These are phyloP conservation scores for Penicillium sp. DNA, from an alignment of 2,329 filamentous ascomycete species.

Conservation along the genomic window DNA sequence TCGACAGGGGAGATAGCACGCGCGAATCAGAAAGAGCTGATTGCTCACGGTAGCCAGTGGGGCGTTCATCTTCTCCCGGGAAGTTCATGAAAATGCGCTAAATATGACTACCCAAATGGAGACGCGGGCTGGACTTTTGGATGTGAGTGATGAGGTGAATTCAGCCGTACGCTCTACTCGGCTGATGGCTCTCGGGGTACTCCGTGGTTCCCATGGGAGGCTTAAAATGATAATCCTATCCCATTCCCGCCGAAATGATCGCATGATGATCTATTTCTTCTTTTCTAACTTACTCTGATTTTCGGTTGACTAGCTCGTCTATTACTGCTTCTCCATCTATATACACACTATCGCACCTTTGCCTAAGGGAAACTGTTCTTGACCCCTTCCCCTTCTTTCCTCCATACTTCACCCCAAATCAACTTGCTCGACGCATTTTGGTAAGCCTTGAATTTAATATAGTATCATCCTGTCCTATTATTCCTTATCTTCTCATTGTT, in stretches of 20 bases:
- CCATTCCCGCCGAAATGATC: slow-evolving; percentile 13
- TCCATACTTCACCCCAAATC: not conserved
- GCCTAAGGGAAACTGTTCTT: not conserved
- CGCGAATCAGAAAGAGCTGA: slow-evolving; percentile 13
- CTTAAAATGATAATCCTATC: slow-evolving; percentile 15
- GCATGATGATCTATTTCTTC: slow-evolving; percentile 6
- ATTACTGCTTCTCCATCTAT: not conserved
- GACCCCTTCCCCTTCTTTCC: not conserved
- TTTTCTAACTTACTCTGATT: slow-evolving; percentile 3
- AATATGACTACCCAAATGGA: slow-evolving; percentile 1
- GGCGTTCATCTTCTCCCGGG: slow-evolving; percentile 11
- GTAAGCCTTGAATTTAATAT: not conserved
- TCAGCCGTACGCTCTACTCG: slow-evolving; percentile 12
- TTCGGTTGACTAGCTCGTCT: not conserved
- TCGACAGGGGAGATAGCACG: slow-evolving; percentile 14
- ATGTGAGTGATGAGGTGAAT: not conserved
- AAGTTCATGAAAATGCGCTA: slow-evolving; percentile 2
- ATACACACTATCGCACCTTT: not conserved
- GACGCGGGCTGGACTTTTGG: not conserved
- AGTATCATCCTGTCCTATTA: not conserved
- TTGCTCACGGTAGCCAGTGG: slow-evolving; percentile 13
- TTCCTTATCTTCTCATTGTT: too few relatives aligned
- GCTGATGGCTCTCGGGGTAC: slow-evolving; percentile 13
- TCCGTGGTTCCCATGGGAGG: slow-evolving; percentile 14
- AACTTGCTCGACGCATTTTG: not conserved